Base-by-base conservation (phyloP, 768 basidiomycete species). In the Hypholoma sublateritium region DNA sequence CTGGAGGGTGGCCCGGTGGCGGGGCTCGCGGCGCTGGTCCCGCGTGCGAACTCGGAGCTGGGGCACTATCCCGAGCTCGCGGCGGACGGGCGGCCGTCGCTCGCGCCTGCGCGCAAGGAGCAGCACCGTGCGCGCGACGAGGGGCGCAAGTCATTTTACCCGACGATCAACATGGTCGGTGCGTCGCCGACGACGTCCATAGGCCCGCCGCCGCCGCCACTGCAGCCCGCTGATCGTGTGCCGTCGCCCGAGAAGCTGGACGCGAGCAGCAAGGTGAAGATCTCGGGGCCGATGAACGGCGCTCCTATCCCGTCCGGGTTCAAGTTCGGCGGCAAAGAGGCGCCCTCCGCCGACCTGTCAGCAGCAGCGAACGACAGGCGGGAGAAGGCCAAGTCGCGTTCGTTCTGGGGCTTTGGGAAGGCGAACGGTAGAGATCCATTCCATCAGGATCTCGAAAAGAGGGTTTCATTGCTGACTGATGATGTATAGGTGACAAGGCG, bases 371-470 rank as follows among this genome's bases (percentile, higher is more conserved):
- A 68, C 57, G 93, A 95, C 58, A 81, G 95, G 69, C 82, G 93
- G 56, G 89, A 93, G 68, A 98, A 95, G 75, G 89, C 91, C 19
- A 95, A 95, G 75, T 94, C 92, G 57, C 84, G 92, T 47, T 87
- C 87, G 6, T 97, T 98, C 77, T 97, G 95, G 93, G 87, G 86
- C 67, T 97, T 96, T 69, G 89, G 91, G 24, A 82, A 84, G 67
- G 81, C 81, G 24, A 78, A 80, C 59, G 80, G 83, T 80, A 70
- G 62, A 53, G 39, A 52, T 63, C 36, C 59, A 57, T 59, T 60
- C 35, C 50, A 32, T 35, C 49, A 22, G 9, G 53, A 62, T 60
- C 55, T 46, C 25, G 42, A 50, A 35, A 28, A 19, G 55, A 13
- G 43, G 49, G 35, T 44, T 32, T 56, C 34, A 34, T 34, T 46